Conservation (phyloP, 306 rosid species). For the Corylus americana region DNA sequence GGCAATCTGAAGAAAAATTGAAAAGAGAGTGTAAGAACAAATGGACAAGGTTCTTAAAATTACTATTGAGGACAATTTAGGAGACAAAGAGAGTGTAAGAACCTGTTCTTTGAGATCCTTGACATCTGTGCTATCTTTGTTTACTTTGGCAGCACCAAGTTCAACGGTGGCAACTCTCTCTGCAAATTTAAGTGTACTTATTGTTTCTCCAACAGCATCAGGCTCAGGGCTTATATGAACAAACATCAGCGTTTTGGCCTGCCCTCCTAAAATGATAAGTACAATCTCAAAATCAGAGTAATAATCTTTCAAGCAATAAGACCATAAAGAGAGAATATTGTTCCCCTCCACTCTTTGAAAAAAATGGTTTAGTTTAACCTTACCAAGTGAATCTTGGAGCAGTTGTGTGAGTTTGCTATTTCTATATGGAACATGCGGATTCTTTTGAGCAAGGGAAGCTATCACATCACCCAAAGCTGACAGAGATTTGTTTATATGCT, state of each 20-base stretch:
- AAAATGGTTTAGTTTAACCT: conserved; percentile 26
- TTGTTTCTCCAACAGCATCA: conserved; percentile 77
- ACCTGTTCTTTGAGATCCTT: conserved; percentile 95
- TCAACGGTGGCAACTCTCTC: conserved; percentile 96
- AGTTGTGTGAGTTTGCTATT: conserved; percentile 95
- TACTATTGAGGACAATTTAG: conserved; percentile 11
- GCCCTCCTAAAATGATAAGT: conserved; percentile 67
- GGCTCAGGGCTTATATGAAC: conserved; percentile 93
- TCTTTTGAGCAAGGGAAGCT: conserved; percentile 94
- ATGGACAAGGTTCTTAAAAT: conserved; percentile 16
- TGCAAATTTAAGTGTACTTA: conserved; percentile 94
- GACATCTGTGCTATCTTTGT: conserved; percentile 79
- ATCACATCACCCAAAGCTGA: conserved; percentile 98
- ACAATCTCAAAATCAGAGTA: conserved; percentile 17
- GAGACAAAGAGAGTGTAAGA: conserved; percentile 23
- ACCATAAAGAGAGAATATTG: not conserved
- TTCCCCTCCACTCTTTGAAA: not conserved
- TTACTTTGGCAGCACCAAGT: conserved; percentile 91
- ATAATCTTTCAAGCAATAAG: not conserved
- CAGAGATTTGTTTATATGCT: conserved; percentile 88
- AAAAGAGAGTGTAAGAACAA: conserved; percentile 6
- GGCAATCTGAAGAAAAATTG: conserved; percentile 54
- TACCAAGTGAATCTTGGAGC: conserved; percentile 98
- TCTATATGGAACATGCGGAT: conserved; percentile 91
- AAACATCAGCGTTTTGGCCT: conserved; percentile 95